Base-by-base conservation (phyloP, 257 asterid genomes). In the Thymus mandschuricus region DNA sequence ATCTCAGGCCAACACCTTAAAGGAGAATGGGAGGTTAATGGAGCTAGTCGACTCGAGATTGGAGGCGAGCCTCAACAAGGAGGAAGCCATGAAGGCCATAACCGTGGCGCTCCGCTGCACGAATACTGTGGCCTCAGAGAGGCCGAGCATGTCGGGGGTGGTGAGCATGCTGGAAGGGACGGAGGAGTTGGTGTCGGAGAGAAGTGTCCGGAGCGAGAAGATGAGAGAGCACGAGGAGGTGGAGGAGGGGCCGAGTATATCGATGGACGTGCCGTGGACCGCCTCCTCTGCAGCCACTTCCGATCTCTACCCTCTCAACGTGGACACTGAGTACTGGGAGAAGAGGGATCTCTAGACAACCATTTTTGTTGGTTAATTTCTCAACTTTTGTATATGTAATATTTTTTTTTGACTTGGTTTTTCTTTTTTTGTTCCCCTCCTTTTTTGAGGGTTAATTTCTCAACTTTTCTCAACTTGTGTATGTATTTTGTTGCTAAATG, bases 61-160 rank as follows among this genome's bases (percentile, higher is more conserved):
- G 11, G 91, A 65, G 41, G 58, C 83, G 7, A 75, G 65, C 52
- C 77, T 78, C 78, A 67, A 86, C 27, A 31, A 71, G 70, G 72
- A 80, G 52, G 86, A 81, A 73, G 84, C 75, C 4, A 54, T 69
- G 60, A 50, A 57, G 6, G 60, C 85, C 40, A 78, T 88, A 46
- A 70, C 79, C 11, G 65, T 88, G 28, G 92, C 82, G 2, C 85
- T 86, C 31, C 81, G 40, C 5, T 88, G 96, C 80, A 76, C 96
- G 8, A 73, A 81, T 54, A 78, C 48, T 13, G 59, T 73, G 5
- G 68, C 89, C 1, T 68, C 85, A 1, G 83, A 55, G 52, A 81
- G 92, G 72, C 96, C 96, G 31, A 80, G 29, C 10, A 89, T 89
- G 96, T 85, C 96, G 0, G 70, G 72, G 0, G 89, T 83, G 13